Conservation (phyloP, 169 alveolate species). For the Eimeria tenella region DNA sequence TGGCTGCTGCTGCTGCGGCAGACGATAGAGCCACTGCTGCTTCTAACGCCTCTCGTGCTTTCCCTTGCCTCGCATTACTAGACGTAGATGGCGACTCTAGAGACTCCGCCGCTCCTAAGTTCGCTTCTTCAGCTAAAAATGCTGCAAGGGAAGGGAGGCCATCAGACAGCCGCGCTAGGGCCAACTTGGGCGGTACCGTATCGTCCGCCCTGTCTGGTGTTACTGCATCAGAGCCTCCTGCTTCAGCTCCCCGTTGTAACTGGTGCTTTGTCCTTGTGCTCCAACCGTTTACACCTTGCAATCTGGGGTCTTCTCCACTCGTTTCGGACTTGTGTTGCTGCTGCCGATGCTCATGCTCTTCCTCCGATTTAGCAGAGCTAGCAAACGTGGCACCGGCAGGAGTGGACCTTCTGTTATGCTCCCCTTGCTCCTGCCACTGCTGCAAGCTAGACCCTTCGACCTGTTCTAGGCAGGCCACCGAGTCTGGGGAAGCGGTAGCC, state of each 20-base stretch:
- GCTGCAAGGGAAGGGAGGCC: slow-evolving; percentile 71
- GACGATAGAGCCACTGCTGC: slow-evolving; percentile 33
- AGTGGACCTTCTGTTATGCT: slow-evolving; percentile 13
- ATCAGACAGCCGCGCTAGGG: slow-evolving; percentile 53
- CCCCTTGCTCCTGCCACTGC: slow-evolving; percentile 57
- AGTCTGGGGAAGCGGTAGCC: slow-evolving; percentile 49
- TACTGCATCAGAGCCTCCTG: slow-evolving; percentile 15
- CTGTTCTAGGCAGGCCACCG: slow-evolving; percentile 43
- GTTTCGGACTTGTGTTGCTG: slow-evolving; percentile 3
- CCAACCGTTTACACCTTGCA: slow-evolving; percentile 35
- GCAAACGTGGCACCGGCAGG: slow-evolving; percentile 13
- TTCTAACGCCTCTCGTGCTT: background rate
- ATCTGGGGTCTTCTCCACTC: slow-evolving; percentile 13
- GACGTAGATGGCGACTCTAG: background rate
- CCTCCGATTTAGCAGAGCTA: slow-evolving; percentile 13
- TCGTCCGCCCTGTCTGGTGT: background rate
- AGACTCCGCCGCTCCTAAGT: background rate
- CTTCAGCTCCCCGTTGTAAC: slow-evolving; percentile 9
- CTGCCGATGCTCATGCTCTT: slow-evolving; percentile 58
- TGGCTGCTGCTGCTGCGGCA: slow-evolving; percentile 34
- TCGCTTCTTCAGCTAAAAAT: slow-evolving; percentile 50
- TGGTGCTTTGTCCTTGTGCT: slow-evolving; percentile 21
- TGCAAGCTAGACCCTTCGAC: slow-evolving; percentile 6
- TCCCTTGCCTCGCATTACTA: slow-evolving; percentile 12
- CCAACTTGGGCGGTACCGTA: background rate